Evolutionary conservation across 2,329 filamentous ascomycete species (phyloP).

Genomic region (Seiridium cupressi): DNA sequence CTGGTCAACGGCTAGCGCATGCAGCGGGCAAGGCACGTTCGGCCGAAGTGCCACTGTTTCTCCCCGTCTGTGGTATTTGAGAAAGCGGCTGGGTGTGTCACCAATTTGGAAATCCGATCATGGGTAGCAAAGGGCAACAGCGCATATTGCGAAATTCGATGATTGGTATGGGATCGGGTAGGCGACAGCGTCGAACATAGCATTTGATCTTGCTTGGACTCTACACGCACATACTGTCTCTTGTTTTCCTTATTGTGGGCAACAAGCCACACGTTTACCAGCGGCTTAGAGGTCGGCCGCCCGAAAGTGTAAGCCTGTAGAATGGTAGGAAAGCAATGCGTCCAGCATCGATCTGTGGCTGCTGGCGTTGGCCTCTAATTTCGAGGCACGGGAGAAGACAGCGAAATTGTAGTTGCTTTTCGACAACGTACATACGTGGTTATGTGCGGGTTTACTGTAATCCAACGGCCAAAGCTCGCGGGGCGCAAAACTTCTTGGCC

Average conservation of each 20-base stretch:
- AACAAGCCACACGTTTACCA: too few relatives aligned
- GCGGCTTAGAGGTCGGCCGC: too few relatives aligned
- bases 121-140: background rate
- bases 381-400: background rate
- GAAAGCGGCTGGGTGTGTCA: too few relatives aligned
- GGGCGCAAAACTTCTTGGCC: too few relatives aligned
- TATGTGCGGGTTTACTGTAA: background rate
- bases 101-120: background rate
- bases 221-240: background rate
- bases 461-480: background rate
- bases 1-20: background rate
- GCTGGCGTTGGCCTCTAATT: background rate
- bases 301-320: too few relatives aligned
- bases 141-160: background rate
- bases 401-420: background rate
- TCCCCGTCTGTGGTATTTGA: background rate
- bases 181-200: too few relatives aligned
- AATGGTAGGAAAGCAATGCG: background rate
- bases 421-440: background rate
- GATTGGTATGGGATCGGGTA: background rate
- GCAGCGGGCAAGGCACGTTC: conserved; percentile 4
- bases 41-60: background rate
- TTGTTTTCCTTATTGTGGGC: background rate
- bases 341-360: background rate
- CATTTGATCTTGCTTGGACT: background rate